A percentile compares a stretch with the other conserved stretches of the same genome.
Evolutionary conservation across 1,284 basidiomycete genomes (phyloP).

Genomic region (Rhodotorula sp.): DNA sequence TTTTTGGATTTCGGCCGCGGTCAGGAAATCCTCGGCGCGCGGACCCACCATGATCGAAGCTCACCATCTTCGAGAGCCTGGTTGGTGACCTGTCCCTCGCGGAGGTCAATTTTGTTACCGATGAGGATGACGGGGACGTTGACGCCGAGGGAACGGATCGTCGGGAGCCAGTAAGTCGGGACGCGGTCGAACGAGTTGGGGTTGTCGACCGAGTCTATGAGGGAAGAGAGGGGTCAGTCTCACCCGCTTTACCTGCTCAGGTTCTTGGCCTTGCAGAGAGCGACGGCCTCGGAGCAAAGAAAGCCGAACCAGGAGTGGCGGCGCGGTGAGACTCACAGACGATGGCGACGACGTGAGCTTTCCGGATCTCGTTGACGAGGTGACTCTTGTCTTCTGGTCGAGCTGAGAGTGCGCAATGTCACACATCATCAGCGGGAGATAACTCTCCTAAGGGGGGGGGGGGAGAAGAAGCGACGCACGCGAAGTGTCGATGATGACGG

Average conservation of each 20-base stretch:
- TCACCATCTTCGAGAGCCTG: conserved; percentile 80
- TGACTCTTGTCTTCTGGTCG: conserved; percentile 76
- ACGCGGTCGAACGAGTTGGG: conserved; percentile 94
- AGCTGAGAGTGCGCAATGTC: conserved; percentile 53
- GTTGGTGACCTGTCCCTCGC: conserved; percentile 89
- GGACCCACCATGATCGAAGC: neutral
- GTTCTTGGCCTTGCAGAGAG: neutral
- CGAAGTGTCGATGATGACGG: conserved; percentile 91
- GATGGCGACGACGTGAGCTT: conserved; percentile 96
- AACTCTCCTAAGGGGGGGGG: neutral
- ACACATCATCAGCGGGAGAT: no score
- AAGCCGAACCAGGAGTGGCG: no score
- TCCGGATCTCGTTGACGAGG: conserved; percentile 88
- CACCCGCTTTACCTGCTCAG: no score
- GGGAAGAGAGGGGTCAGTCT: neutral
- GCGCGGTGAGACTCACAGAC: conserved; percentile 56
- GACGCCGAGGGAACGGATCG: conserved; percentile 90
- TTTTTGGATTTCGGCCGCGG: neutral
- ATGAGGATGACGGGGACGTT: conserved; percentile 97
- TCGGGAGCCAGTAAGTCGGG: conserved; percentile 97
- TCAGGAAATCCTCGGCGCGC: no score
- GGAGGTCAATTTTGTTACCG: conserved; percentile 96
- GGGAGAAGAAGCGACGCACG: conserved; percentile 53
- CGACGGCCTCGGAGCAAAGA: neutral
- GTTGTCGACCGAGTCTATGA: conserved; percentile 77